These are phyloP conservation scores for Leptographium procerum DNA, from an alignment of 2,329 filamentous ascomycete species.

Conservation along the genomic window DNA sequence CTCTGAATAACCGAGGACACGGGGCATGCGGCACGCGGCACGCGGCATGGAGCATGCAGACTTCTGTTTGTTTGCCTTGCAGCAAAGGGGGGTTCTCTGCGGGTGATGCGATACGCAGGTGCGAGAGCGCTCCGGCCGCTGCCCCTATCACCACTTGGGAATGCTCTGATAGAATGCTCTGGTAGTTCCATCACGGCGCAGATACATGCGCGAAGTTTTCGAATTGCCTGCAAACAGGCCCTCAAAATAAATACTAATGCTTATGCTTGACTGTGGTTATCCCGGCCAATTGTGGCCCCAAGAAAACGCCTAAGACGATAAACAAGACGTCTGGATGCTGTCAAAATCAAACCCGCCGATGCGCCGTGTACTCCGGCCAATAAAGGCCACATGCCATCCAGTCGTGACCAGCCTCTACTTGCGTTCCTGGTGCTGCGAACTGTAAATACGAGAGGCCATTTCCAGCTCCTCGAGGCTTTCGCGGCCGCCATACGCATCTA, in stretches of 20 bases:
- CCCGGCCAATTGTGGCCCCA: not conserved
- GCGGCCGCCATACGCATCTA: constrained; percentile 21
- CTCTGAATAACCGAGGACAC: not conserved
- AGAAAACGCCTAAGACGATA: not conserved
- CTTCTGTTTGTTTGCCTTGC: too few relatives aligned
- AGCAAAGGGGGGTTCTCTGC: too few relatives aligned
- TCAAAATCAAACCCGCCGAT: not conserved
- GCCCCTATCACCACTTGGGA: too few relatives aligned
- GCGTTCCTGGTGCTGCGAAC: constrained; percentile 3
- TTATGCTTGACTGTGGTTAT: not conserved
- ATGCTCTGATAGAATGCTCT: too few relatives aligned
- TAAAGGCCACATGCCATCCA: not conserved
- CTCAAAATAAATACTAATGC: not conserved
- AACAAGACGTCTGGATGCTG: not conserved
- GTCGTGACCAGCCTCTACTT: not conserved
- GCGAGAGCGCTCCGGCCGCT: not conserved
- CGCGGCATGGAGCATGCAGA: not conserved
- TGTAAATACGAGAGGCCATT: constrained; percentile 19
- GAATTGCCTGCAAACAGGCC: too few relatives aligned
- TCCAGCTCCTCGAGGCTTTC: constrained; percentile 20
- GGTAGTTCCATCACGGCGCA: too few relatives aligned
- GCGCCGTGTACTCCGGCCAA: not conserved
- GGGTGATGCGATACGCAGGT: not conserved
- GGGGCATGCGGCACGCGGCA: too few relatives aligned
- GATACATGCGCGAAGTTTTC: too few relatives aligned